Conservation (phyloP, 73 alveolate genomes). For the Symbiodinium pilosum region DNA sequence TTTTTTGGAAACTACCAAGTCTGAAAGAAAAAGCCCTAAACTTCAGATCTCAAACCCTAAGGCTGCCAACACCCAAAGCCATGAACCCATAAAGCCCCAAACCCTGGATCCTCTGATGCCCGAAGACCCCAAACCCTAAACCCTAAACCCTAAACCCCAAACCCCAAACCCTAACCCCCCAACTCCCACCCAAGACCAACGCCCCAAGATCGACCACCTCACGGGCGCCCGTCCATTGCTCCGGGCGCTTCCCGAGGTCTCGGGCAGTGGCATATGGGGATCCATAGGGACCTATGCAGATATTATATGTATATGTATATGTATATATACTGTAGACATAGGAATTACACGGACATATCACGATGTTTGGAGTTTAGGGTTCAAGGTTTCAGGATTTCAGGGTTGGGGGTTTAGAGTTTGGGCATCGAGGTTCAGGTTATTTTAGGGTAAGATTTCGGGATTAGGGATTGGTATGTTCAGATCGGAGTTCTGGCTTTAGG, state of each 20-base stretch:
- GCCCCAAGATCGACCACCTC: slow-evolving; percentile 39
- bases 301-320: no score
- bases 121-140: background rate
- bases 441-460: no score
- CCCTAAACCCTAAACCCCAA: background rate
- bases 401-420: no score
- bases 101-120: background rate
- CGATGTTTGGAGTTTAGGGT: no score
- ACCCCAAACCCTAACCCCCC: background rate
- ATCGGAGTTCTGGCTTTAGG: no score
- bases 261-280: background rate
- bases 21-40: background rate
- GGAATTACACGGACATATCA: no score
- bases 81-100: background rate
- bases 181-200: background rate
- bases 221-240: slow-evolving; percentile 55
- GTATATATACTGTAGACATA: no score
- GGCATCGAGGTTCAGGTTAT: no score
- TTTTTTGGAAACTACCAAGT: no score
- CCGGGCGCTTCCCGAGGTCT: slow-evolving; percentile 78
- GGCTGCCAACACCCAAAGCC: background rate
- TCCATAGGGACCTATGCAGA: no score
- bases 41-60: background rate
- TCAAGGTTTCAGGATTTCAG: no score
- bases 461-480: no score